These are phyloP conservation scores for Pichia membranifaciens DNA, from an alignment of 805 yeast species.

Conservation along the genomic window DNA sequence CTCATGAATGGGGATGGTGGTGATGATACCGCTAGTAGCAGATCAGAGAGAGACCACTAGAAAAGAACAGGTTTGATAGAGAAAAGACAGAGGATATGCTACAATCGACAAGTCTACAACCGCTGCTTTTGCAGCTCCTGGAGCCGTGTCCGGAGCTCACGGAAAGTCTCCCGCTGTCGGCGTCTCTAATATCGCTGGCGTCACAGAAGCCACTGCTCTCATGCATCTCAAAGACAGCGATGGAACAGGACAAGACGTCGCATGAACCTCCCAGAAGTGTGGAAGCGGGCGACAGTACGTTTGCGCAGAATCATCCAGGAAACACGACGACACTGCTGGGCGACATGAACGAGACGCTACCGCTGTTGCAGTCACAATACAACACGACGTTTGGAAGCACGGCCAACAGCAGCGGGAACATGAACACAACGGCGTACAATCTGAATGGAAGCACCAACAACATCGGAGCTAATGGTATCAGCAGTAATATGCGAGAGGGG, in stretches of 20 bases:
- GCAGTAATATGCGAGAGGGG: too few relatives aligned
- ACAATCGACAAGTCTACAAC: slow-evolving; percentile 8
- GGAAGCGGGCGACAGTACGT: neutral
- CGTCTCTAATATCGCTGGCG: slow-evolving; percentile 26
- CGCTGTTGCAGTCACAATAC: neutral
- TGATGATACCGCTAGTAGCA: too few relatives aligned
- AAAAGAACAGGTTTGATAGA: too few relatives aligned
- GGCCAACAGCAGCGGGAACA: neutral
- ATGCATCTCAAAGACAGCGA: slow-evolving; percentile 16
- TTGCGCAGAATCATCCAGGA: neutral
- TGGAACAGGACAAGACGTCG: slow-evolving; percentile 1
- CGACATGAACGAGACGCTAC: neutral
- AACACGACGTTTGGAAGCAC: neutral
- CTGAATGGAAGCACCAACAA: too few relatives aligned
- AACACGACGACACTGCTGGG: neutral
- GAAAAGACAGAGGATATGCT: neutral
- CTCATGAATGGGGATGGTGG: too few relatives aligned
- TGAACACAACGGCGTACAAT: too few relatives aligned
- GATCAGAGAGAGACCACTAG: too few relatives aligned
- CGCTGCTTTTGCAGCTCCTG: slow-evolving; percentile 25
- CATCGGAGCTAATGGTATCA: too few relatives aligned
- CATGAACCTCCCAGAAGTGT: neutral
- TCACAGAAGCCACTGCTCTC: slow-evolving; percentile 29
- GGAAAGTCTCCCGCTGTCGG: slow-evolving; percentile 22
- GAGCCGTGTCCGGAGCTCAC: slow-evolving; percentile 25